These are phyloP conservation scores for Digitaria exilis DNA, from an alignment of 202 grass and related monocot genomes.

Conservation along the genomic window DNA sequence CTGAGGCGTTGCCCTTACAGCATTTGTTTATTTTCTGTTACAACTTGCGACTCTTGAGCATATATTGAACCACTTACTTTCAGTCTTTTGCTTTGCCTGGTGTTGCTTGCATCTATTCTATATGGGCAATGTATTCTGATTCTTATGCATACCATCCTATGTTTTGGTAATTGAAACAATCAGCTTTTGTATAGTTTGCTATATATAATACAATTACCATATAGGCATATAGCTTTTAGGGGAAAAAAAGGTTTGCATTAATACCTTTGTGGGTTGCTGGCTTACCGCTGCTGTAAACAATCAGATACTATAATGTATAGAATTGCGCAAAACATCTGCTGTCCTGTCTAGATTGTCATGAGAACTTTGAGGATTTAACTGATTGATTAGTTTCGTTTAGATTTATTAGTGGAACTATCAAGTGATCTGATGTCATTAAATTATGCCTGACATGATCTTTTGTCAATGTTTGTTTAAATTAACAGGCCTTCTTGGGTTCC, in stretches of 20 bases:
- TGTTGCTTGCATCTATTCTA: background rate
- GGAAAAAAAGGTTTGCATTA: background rate
- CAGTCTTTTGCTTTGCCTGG: background rate
- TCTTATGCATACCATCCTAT: background rate
- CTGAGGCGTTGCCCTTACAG: background rate
- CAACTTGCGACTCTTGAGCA: background rate
- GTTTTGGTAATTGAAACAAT: background rate
- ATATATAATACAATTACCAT: background rate
- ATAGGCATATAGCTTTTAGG: background rate
- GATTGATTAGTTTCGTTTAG: background rate
- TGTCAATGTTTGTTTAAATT: constrained; percentile 11
- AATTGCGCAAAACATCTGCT: constrained; percentile 5
- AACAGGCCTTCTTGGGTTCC: constrained; percentile 20
- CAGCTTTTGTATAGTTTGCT: background rate
- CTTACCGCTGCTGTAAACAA: background rate
- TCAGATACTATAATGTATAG: background rate
- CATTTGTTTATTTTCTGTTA: background rate
- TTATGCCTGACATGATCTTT: constrained; percentile 16
- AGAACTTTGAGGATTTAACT: too few species aligned
- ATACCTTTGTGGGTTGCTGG: background rate
- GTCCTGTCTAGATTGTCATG: background rate
- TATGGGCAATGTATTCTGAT: background rate
- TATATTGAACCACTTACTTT: too few species aligned
- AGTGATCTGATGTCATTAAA: constrained; percentile 7
- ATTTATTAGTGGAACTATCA: background rate